phyloP scores from a whole-genome alignment of 345 rosid species.

The Linum trigynum region DNA sequence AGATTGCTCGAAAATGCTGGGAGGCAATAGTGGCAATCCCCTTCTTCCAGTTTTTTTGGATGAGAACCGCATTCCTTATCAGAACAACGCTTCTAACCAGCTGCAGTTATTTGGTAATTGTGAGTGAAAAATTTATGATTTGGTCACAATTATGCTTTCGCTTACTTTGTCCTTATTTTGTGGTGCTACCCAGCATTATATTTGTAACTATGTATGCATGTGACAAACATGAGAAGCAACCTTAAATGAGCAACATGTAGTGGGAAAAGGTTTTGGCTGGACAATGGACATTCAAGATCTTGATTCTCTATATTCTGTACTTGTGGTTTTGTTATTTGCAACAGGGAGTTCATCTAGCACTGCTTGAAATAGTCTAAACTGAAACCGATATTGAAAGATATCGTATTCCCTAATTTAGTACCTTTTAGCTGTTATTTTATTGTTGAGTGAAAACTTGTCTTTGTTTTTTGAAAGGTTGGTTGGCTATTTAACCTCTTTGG shows the following conservation, averaged over 20 bases:
- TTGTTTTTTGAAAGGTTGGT: neutral
- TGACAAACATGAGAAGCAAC: no score
- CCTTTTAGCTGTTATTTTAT: neutral
- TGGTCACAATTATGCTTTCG: neutral
- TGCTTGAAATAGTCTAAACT: no score
- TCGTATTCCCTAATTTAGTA: neutral
- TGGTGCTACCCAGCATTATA: neutral
- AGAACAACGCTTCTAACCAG: constrained; percentile 41
- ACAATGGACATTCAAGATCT: no score
- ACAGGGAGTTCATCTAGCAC: no score
- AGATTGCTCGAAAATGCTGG: constrained; percentile 40
- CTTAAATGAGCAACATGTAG: neutral
- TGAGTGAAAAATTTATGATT: constrained; percentile 22
- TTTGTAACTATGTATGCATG: neutral
- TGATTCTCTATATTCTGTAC: no score
- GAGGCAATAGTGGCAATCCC: constrained; percentile 48
- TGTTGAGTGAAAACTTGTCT: neutral
- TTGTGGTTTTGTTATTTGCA: neutral
- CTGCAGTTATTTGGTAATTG: constrained; percentile 49
- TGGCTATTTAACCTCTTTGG: neutral
- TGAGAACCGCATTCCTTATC: constrained; percentile 43
- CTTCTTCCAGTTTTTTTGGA: constrained; percentile 38
- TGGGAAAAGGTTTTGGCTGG: no score
- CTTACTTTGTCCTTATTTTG: neutral
- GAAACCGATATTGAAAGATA: no score